Conservation (phyloP, 2,329 filamentous ascomycete genomes). For the Diaporthe sp. region DNA sequence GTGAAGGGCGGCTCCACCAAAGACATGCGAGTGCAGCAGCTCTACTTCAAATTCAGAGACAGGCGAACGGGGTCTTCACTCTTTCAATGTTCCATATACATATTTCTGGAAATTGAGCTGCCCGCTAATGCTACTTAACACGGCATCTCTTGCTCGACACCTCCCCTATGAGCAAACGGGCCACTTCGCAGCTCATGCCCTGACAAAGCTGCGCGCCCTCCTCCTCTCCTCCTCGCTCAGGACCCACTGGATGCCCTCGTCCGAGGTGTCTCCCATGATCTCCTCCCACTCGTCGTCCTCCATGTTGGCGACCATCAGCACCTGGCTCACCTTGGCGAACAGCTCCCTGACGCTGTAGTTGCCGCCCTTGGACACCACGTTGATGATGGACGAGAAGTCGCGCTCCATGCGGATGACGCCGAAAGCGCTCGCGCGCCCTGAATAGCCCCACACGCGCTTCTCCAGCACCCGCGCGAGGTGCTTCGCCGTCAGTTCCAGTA, state of each 20-base stretch:
- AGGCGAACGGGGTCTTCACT: not conserved
- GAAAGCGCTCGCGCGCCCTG: conserved; percentile 83
- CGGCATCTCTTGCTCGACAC: not conserved
- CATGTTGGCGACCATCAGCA: conserved; percentile 91
- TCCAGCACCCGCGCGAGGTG: conserved; percentile 86
- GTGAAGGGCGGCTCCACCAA: not conserved
- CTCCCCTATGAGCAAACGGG: not conserved
- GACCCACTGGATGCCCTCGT: conserved; percentile 79
- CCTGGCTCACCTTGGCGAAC: conserved; percentile 83
- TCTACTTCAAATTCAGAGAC: not conserved
- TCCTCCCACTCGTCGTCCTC: conserved; percentile 97
- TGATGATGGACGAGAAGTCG: conserved; percentile 83
- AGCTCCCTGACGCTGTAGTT: conserved; percentile 83
- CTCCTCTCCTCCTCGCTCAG: conserved; percentile 80
- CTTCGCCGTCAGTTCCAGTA: conserved; percentile 80
- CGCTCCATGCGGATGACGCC: conserved; percentile 88
- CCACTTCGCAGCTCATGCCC: conserved; percentile 38
- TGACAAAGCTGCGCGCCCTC: conserved; percentile 78
- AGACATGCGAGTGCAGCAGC: not conserved
- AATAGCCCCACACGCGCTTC: conserved; percentile 86
- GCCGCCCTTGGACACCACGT: conserved; percentile 75
- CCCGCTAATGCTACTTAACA: conserved; percentile 25
- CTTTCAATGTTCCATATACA: not conserved
- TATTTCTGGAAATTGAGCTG: not conserved
- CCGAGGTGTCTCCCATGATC: conserved; percentile 64